A percentile compares a stretch with the other conserved stretches of the same genome.
Evolutionary conservation across 2,329 filamentous ascomycete genomes (phyloP).

Genomic region (Coleophoma crateriformis): DNA sequence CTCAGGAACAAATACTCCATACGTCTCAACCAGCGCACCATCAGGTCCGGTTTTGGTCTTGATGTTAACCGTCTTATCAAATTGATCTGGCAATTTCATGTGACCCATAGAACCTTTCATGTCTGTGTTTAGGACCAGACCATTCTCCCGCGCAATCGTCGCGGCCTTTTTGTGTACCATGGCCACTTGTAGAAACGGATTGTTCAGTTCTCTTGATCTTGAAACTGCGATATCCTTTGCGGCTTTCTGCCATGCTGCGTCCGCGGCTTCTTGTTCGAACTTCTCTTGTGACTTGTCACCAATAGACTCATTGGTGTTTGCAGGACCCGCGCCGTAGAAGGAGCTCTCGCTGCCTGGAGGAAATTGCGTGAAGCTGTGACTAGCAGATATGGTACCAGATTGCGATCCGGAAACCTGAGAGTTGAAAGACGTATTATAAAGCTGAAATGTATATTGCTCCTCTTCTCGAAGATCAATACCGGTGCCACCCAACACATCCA

Average conservation of each 20-base stretch:
- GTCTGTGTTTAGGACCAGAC: constrained; percentile 50
- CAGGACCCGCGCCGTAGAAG: constrained; percentile 60
- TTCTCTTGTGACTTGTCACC: constrained; percentile 50
- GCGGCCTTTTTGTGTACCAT: constrained; percentile 37
- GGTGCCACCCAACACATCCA: constrained; percentile 77
- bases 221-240: constrained; percentile 48
- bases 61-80: constrained; percentile 37
- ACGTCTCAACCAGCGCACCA: constrained; percentile 55
- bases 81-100: constrained; percentile 23
- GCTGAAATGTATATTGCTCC: constrained; percentile 71
- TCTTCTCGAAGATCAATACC: constrained; percentile 85
- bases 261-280: constrained; percentile 58
- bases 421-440: constrained; percentile 50
- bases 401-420: constrained; percentile 35
- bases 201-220: constrained; percentile 49
- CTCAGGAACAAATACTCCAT: constrained; percentile 66
- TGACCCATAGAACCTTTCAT: constrained; percentile 44
- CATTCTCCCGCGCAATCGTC: constrained; percentile 53
- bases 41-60: constrained; percentile 56
- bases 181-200: constrained; percentile 39
- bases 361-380: constrained; percentile 47
- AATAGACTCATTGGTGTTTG: constrained; percentile 52
- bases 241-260: constrained; percentile 61
- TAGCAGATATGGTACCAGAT: constrained; percentile 32
- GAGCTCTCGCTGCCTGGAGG: constrained; percentile 47